Percentiles rank a stretch among this genome's conserved stretches.
phyloP scores from a whole-genome alignment of 345 rosid genomes.

The Stellera chamaejasme region DNA sequence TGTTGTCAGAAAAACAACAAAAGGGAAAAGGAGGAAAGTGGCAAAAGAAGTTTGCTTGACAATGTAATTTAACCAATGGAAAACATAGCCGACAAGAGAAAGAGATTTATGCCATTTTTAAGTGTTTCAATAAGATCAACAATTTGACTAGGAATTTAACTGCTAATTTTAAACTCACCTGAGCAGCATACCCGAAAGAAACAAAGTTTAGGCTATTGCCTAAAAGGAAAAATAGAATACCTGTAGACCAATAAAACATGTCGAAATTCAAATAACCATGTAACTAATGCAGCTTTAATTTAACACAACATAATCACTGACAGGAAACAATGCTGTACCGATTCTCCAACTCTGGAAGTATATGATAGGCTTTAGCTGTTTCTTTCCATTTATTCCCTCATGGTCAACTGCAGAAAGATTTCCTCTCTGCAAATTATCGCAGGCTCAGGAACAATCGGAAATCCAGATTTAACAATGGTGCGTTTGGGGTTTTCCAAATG shows the following conservation, averaged over 20 bases:
- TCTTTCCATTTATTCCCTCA: constrained; percentile 57
- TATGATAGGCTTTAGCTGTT: constrained; percentile 62
- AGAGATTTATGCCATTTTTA: too few species aligned
- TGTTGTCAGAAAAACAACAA: constrained; percentile 2
- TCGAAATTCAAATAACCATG: constrained; percentile 11
- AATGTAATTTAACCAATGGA: too few species aligned
- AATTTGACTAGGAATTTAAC: background rate
- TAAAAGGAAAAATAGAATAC: constrained; percentile 71
- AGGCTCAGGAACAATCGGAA: constrained; percentile 10
- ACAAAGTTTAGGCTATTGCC: constrained; percentile 97
- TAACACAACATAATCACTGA: background rate
- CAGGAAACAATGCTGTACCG: constrained; percentile 41
- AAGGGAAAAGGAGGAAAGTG: background rate
- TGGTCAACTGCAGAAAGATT: constrained; percentile 45
- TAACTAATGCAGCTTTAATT: background rate
- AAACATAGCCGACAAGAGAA: too few species aligned
- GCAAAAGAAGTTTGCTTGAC: too few species aligned
- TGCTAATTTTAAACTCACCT: constrained; percentile 38
- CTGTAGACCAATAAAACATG: constrained; percentile 36
- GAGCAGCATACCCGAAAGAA: constrained; percentile 99
- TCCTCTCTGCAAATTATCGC: constrained; percentile 62
- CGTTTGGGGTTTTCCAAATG: background rate
- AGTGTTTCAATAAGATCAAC: background rate
- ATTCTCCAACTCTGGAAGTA: constrained; percentile 96
- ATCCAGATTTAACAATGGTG: background rate